A percentile compares a stretch with the other conserved stretches of the same genome.
Evolutionary conservation across 345 rosid species (phyloP).

Genomic region (Salix caprea): DNA sequence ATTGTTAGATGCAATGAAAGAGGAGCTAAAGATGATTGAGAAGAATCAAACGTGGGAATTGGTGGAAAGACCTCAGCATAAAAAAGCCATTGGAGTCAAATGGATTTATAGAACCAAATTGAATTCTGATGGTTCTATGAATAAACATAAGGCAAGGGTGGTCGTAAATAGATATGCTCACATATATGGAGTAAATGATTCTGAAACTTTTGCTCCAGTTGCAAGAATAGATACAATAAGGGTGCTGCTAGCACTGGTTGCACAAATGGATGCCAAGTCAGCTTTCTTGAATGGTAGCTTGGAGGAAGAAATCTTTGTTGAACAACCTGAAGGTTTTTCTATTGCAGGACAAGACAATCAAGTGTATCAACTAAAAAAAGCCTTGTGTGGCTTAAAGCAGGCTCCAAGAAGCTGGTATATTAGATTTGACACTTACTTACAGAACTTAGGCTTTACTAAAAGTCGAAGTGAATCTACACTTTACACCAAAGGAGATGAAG

Average conservation of each 20-base stretch:
- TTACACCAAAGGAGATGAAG: neutral
- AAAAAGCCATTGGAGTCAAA: neutral
- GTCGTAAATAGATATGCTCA: neutral
- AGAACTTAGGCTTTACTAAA: neutral
- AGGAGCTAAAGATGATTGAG: neutral
- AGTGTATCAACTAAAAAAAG: neutral
- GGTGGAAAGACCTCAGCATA: neutral
- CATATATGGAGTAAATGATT: neutral
- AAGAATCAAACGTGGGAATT: neutral
- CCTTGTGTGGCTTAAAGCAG: neutral
- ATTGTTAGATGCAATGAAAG: neutral
- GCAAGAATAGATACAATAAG: neutral
- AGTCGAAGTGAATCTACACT: neutral
- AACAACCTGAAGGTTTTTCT: neutral
- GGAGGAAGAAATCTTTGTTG: neutral
- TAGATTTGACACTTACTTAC: neutral
- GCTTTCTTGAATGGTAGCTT: neutral
- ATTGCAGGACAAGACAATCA: neutral
- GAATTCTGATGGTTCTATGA: neutral
- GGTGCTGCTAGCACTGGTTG: neutral
- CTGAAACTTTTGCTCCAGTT: neutral
- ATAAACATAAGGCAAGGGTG: neutral
- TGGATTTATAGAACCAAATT: neutral
- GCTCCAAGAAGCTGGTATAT: neutral
- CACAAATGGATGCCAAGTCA: neutral